A percentile compares a stretch with the other conserved stretches of the same genome.
phyloP scores from a whole-genome alignment of 495 filamentous ascomycete species.

The Aspergillus wentii region DNA sequence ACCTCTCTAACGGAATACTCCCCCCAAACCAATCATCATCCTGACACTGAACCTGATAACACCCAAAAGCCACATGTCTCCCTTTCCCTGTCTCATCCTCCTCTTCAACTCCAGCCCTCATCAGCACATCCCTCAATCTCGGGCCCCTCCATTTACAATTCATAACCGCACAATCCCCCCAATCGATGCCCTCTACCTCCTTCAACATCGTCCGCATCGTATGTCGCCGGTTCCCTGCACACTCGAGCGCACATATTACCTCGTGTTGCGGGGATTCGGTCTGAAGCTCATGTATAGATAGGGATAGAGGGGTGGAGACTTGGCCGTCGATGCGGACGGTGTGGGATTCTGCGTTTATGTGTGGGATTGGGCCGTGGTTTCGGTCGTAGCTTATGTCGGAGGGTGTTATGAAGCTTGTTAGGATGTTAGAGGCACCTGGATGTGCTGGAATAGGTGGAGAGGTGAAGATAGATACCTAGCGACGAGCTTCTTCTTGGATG shows the following conservation, averaged over 20 bases:
- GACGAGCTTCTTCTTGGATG: constrained; percentile 29
- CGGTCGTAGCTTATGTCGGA: constrained; percentile 38
- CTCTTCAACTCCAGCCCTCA: constrained; percentile 22
- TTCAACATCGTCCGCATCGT: constrained; percentile 59
- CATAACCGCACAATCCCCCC: constrained; percentile 60
- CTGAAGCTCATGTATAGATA: constrained; percentile 33
- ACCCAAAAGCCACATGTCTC: constrained; percentile 51
- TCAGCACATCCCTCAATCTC: constrained; percentile 48
- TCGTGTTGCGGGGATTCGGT: constrained; percentile 47
- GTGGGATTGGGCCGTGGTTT: constrained; percentile 50
- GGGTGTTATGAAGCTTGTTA: constrained; percentile 37
- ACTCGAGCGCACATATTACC: constrained; percentile 54
- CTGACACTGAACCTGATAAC: constrained; percentile 43
- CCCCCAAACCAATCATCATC: constrained; percentile 54
- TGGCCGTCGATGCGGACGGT: constrained; percentile 37
- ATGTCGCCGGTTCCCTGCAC: constrained; percentile 60
- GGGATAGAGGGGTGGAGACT: constrained; percentile 22
- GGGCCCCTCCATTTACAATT: constrained; percentile 58
- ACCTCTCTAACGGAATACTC: constrained; percentile 44
- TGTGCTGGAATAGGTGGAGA: background rate
- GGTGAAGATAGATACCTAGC: constrained; percentile 15
- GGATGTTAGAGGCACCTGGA: background rate
- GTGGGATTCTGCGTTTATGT: constrained; percentile 35
- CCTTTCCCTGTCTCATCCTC: constrained; percentile 4
- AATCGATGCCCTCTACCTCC: constrained; percentile 59